These are phyloP conservation scores for sunflower (Helianthus annuus) DNA, from an alignment of 129 eudicot species.

Conservation along the genomic window HanXRQr2.0-SUNRISE NC_035442.2:153890789-153891288, in stretches of 20 bases:
- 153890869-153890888: conserved; percentile 56
- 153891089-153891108: conserved; percentile 62
- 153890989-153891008: conserved; percentile 65
- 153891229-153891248: conserved; percentile 60
- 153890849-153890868: conserved; percentile 83
- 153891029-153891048: conserved; percentile 66
- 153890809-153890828: conserved; percentile 22
- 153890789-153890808: no score
- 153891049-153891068: conserved; percentile 78
- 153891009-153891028: conserved; percentile 80
- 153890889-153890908: conserved; percentile 14
- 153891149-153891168: conserved; percentile 69
- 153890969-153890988: conserved; percentile 70
- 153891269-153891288: neutral
- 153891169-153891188: conserved; percentile 55
- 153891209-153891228: conserved; percentile 52
- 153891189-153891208: conserved; percentile 53
- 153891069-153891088: conserved; percentile 72
- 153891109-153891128: conserved; percentile 65
- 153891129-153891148: conserved; percentile 63
- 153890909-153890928: conserved; percentile 44
- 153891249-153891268: conserved; percentile 24
- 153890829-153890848: conserved; percentile 95
- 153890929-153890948: conserved; percentile 74
- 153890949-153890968: conserved; percentile 84